Evolutionary conservation across 306 rosid genomes (phyloP), one percentile per base, ranked within the genome.

Genomic region (Pterocarpus santalinus): DNA sequence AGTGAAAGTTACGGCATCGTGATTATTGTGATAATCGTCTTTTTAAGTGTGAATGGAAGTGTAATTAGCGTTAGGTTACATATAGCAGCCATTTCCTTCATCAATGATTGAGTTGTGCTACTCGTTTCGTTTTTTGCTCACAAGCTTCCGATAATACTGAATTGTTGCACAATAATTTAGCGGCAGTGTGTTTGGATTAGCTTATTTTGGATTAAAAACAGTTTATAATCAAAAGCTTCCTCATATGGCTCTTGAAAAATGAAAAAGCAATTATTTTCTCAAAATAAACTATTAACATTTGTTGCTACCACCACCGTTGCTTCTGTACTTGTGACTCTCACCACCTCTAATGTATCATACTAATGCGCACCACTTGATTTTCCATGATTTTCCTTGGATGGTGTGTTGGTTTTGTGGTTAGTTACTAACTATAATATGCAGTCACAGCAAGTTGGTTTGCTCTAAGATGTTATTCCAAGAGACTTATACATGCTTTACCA

Each of bases 401-500:
- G 5, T 22, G n/a, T 6, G 30, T 56, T 0, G 53, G 11, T 55
- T 61, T 49, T 35, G 32, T 11, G n/a, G 61, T 0, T 22, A 22
- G 28, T 71, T 72, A 10, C 38, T 63, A 66, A 10, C 53, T 36
- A 22, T 47, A 44, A 46, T 65, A 56, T 56, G 33, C 41, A 22
- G 55, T 58, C 65, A 41, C 3, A 38, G 30, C 32, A 15, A 75
- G 51, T 75, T 81, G 68, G 28, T 75, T 86, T 79, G 34, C 69
- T 82, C 28, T 39, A 13, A 58, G 65, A 10, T 38, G 22, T 52
- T 68, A 56, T n/a, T 52, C 10, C 17, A 55, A 65, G 72, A 71
- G 65, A 76, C 68, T 82, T 72, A 86, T 70, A 49, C 56, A 70
- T 78, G 82, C 30, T 76, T 87, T 14, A 7, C 73, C 70, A 57